Base-by-base conservation (phyloP, 768 basidiomycete species). In the Ramaria sp. region DNA sequence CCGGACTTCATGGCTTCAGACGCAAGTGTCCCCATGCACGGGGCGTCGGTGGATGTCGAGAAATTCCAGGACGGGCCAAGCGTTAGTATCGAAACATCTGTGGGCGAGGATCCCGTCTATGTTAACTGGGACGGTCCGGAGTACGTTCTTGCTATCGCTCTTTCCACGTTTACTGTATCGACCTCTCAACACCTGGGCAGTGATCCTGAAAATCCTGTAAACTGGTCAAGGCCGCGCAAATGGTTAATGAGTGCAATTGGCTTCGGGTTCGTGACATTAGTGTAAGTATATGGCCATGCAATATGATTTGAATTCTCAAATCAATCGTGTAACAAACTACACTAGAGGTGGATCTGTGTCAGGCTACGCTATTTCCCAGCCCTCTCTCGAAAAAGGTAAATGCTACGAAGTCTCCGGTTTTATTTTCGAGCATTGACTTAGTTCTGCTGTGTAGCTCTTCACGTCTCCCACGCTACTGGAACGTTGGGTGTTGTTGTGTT, bases 131-230 rank as follows among this genome's bases (percentile, higher is more conserved):
- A 54, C 19, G 38, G 39, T 27, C 53, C 53, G 31, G 41, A 46
- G 53, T 54, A 54, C 10, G 53, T n/a, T n/a, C 4, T 54, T 46
- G 19, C 24, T 34, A 9, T 9, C 20, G 42, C 7, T 39, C 34
- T 41, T 41, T 24, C n/a, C 19, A 42, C 3, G 15, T 19, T 1
- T 54, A 43, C 7, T 20, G 19, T 20, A 27, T 24, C 20, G 24
- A 9, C 22, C 12, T 24, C 39, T 43, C 6, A 31, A 7, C 15
- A 24, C 13, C 7, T 39, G 31, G 11, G 15, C 19, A 17, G 59
- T 58, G 82, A 83, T 64, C 77, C 73, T 10, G 61, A 61, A 20
- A 83, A 83, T 60, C 82, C 82, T 11, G 75, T 80, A 62, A 82
- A 80, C 61, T 83, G 78, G 77, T 67, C 71, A 1, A 63, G 58